Base-by-base conservation (phyloP, 768 basidiomycete genomes). In the Mycena venus region DNA sequence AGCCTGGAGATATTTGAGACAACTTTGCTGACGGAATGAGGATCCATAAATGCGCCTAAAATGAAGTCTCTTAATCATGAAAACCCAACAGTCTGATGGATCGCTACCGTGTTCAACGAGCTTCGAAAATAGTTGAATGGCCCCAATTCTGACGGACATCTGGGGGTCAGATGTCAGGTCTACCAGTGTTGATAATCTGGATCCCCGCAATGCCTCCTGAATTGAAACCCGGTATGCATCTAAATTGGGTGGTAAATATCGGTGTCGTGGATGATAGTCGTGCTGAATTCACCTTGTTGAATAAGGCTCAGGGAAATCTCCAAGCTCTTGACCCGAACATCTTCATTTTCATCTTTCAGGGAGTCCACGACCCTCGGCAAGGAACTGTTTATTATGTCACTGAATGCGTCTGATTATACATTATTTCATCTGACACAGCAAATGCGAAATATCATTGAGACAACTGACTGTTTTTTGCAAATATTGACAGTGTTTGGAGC, bases 391-490 rank as follows among this genome's bases (percentile, higher is more conserved):
- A 68, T 68, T 10, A 55, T 68, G 23, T 68, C 67, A 12, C 40
- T 25, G 17, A 68, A 68, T 19, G 67, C 67, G 23, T 68, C 67
- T 68, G 47, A 40, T 11, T 10, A 1, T 4, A 21, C 21, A 23
- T 59, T 31, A 10, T 32, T 21, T 10, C 31, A 34, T 29, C 14
- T 2, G 11, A 11, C 27, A 15, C n/a, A n/a, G n/a, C n/a, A 8
- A n/a, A 23, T 23, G 19, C 44, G 12, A 10, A 3, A 17, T 1
- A 68, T 25, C n/a, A 7, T 19, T n/a, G 8, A 40, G 40, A 68
- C 23, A 19, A n/a, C 53, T 44, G 44, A 68, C 67, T 56, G 59
- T 68, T 68, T 47, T 68, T 42, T 12, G 56, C 38, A 3, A 68
- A 68, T 42, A 44, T 47, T 21, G 25, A 25, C 14, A 68, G n/a